phyloP scores from a whole-genome alignment of 345 rosid species.

The Boechera divaricarpa region DNA sequence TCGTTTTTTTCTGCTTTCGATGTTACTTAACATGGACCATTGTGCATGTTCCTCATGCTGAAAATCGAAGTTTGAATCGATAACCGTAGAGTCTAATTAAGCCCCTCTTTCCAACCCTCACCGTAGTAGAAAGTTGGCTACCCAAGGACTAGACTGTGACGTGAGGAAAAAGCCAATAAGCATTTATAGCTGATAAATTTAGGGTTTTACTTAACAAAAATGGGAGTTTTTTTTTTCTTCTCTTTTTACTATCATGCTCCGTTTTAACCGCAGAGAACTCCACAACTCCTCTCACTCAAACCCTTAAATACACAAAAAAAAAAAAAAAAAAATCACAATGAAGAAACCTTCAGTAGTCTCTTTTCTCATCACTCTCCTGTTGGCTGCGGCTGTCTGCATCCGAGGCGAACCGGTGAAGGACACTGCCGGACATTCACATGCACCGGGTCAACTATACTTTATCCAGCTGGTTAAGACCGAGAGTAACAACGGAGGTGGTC shows the following conservation, averaged over 20 bases:
- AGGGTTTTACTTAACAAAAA: neutral
- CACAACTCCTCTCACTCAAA: constrained; percentile 20
- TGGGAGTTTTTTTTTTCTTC: neutral
- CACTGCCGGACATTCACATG: neutral
- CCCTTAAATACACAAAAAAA: neutral
- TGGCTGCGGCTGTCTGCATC: constrained; percentile 20
- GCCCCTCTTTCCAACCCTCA: neutral
- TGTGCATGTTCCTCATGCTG: constrained; percentile 29
- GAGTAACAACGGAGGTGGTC: constrained; percentile 23
- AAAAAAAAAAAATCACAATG: constrained; percentile 16
- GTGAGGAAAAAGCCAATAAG: neutral
- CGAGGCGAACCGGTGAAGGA: constrained; percentile 19
- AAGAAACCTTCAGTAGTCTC: constrained; percentile 1
- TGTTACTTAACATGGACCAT: too few species aligned
- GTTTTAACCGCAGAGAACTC: neutral
- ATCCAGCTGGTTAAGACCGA: constrained; percentile 14
- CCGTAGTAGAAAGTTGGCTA: neutral
- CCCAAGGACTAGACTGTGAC: neutral
- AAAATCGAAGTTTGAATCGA: neutral
- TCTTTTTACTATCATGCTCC: neutral
- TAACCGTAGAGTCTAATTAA: neutral
- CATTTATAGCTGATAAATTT: neutral
- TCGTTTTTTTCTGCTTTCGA: too few species aligned
- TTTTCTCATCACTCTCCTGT: constrained; percentile 14
- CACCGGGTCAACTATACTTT: neutral